phyloP scores from a whole-genome alignment of 257 asterid genomes.

The Lycium barbarum region DNA sequence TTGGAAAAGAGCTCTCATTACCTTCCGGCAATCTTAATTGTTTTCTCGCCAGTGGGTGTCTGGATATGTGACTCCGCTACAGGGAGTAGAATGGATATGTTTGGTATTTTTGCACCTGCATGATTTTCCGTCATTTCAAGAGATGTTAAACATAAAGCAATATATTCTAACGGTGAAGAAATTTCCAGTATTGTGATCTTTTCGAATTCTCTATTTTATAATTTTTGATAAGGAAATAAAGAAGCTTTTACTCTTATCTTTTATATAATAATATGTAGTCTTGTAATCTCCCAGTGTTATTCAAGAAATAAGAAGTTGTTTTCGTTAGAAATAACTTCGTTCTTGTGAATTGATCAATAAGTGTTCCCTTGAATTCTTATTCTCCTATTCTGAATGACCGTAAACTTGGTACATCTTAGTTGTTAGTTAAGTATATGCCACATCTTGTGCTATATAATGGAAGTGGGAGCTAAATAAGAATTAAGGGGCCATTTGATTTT shows the following conservation, averaged over 20 bases:
- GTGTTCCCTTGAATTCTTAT: background rate
- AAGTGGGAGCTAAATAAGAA: background rate
- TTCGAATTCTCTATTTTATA: background rate
- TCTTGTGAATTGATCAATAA: background rate
- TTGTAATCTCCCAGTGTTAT: background rate
- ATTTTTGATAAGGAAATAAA: background rate
- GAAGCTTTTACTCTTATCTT: conserved; percentile 1
- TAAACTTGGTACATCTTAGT: background rate
- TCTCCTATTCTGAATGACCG: background rate
- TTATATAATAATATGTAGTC: background rate
- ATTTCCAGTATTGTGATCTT: background rate
- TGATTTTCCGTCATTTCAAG: conserved; percentile 31
- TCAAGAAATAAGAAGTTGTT: background rate
- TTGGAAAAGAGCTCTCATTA: conserved; percentile 35
- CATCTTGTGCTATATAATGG: background rate
- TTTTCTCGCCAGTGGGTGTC: conserved; percentile 70
- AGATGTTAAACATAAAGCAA: conserved; percentile 26
- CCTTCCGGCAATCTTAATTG: conserved; percentile 79
- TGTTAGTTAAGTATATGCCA: background rate
- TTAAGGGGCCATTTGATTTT: background rate
- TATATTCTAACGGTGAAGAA: conserved; percentile 22
- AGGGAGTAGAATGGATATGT: conserved; percentile 72
- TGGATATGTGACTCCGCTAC: conserved; percentile 64
- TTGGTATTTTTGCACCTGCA: conserved; percentile 88
- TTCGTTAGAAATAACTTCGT: background rate